Conservation (phyloP, 148 eudicot genomes). For the Oxyria digyna region DNA sequence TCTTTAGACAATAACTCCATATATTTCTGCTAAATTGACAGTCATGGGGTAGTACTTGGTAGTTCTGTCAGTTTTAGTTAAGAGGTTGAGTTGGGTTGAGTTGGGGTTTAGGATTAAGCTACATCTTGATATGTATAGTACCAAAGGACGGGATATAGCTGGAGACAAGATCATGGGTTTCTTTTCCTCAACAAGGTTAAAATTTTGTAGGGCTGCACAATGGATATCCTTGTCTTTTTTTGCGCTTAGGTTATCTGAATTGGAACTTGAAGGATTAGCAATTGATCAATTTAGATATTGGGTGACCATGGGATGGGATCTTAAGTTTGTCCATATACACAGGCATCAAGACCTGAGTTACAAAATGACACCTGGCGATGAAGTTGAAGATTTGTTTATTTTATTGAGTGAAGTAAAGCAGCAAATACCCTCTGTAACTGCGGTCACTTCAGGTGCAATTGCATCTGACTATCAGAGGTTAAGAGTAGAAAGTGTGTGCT, state of each 20-base stretch:
- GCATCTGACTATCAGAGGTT: slow-evolving; percentile 94
- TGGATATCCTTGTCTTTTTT: too few species aligned
- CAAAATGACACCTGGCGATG: slow-evolving; percentile 87
- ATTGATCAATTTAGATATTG: background rate
- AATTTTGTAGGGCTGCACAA: too few species aligned
- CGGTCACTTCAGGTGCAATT: slow-evolving; percentile 97
- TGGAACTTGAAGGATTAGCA: background rate
- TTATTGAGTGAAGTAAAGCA: slow-evolving; percentile 71
- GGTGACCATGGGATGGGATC: background rate
- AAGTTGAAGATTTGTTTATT: slow-evolving; percentile 85
- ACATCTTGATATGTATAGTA: background rate
- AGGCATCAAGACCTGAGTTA: slow-evolving; percentile 82
- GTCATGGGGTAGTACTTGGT: background rate
- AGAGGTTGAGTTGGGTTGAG: background rate
- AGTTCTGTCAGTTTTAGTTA: background rate
- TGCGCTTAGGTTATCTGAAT: background rate
- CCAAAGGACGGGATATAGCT: too few species aligned
- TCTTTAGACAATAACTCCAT: slow-evolving; percentile 14
- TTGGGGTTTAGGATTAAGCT: too few species aligned
- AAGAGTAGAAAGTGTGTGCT: slow-evolving; percentile 90
- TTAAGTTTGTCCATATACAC: slow-evolving; percentile 9
- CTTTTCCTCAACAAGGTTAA: too few species aligned
- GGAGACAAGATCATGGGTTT: too few species aligned
- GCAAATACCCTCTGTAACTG: slow-evolving; percentile 61
- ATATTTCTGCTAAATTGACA: slow-evolving; percentile 7